phyloP scores from a whole-genome alignment of 768 basidiomycete genomes.

The Russula griseocarnosa region DNA sequence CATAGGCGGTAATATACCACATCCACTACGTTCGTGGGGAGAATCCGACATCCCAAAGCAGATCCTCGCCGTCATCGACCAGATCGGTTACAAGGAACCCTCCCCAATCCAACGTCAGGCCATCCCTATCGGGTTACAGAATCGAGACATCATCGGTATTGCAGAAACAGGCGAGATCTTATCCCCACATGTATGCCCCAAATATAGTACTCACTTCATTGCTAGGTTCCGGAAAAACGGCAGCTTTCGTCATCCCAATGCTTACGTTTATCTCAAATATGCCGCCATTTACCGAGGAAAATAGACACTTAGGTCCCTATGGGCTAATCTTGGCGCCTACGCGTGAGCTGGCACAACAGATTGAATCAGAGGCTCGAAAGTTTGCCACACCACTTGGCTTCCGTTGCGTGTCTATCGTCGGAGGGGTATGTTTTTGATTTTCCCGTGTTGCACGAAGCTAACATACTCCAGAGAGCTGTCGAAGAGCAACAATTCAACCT shows the following conservation, averaged over 20 bases:
- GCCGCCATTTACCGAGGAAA: slow-evolving; percentile 86
- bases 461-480: slow-evolving; percentile 61
- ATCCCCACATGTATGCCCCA: neutral
- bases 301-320: slow-evolving; percentile 89
- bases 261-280: slow-evolving; percentile 86
- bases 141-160: slow-evolving; percentile 96
- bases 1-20: slow-evolving; percentile 86
- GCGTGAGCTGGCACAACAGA: slow-evolving; percentile 98
- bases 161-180: slow-evolving; percentile 83
- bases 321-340: slow-evolving; percentile 92
- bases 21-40: slow-evolving; percentile 87
- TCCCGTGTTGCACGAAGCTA: slow-evolving; percentile 25
- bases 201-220: neutral
- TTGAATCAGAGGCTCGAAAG: slow-evolving; percentile 87
- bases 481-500: slow-evolving; percentile 98
- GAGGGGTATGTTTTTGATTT: slow-evolving; percentile 62
- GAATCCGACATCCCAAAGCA: slow-evolving; percentile 79
- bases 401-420: slow-evolving; percentile 95
- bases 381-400: slow-evolving; percentile 89
- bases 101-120: slow-evolving; percentile 97
- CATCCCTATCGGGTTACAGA: slow-evolving; percentile 97
- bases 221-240: slow-evolving; percentile 95
- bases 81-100: slow-evolving; percentile 95
- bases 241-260: slow-evolving; percentile 98
- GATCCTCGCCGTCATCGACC: slow-evolving; percentile 80